Evolutionary conservation across 1,284 basidiomycete species (phyloP), one percentile per base, ranked within the genome.

Genomic region (Blastosporella zonata): DNA sequence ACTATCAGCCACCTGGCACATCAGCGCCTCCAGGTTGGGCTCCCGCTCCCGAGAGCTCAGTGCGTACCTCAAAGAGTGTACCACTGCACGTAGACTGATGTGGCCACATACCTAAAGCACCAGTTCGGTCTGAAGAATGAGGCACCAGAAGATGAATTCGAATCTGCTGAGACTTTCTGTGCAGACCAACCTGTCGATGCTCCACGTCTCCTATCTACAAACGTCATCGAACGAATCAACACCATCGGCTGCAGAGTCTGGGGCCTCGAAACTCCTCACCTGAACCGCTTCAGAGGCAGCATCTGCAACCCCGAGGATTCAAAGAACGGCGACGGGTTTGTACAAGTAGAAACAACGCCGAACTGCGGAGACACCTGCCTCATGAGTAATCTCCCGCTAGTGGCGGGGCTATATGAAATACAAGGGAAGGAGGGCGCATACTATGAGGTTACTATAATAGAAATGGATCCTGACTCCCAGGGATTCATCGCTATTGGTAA

Each of bases 401-500:
- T 81, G 34, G 75, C 77, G 2, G 83, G 83, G 17, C 60, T 81
- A 37, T 87, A 85, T 40, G 74, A 77, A 50, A 70, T 72, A 2
- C 69, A 70, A 33, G 73, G 70, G 0, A 77, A 81, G 52, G 56
- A 57, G 0, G 84, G 84, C 8, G 73, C 80, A 0, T 87, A 87
- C 60, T 87, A 77, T 56, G 85, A 87, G 60, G 59, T 85, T 9
- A 65, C 64, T 13, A 71, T 87, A 37, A 57, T 71, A 31, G 67
- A 65, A 38, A 83, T 84, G 81, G 67, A 78, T 29, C 27, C 46
- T 25, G 31, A 37, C 13, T 15, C n/a, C 6, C 40, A 35, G 15
- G 79, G 78, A 2, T 66, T 78, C 37, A 69, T 86, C 39, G 80
- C 83, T 1, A 63, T 87, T 43, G 84, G 84, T 83, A 37, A 49